Evolutionary conservation across 805 yeast species (phyloP).

Genomic region (Kodamaea kakaduensis): DNA sequence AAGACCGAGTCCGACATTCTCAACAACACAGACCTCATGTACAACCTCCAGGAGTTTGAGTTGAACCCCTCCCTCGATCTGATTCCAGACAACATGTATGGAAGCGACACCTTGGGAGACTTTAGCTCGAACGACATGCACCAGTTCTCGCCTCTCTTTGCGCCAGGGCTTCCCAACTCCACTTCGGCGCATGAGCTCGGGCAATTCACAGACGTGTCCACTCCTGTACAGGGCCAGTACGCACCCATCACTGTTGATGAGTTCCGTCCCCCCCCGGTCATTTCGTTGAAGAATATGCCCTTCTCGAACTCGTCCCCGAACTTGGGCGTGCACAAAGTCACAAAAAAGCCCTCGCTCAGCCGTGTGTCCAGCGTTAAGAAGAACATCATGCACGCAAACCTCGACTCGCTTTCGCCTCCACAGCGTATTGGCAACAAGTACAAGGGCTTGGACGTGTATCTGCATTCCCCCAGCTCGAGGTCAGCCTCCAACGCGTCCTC

Average conservation of each 20-base stretch:
- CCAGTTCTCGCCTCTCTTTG: constrained; percentile 5
- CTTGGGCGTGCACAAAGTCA: constrained; percentile 12
- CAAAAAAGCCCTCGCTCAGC: constrained; percentile 17
- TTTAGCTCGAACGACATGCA: constrained; percentile 1
- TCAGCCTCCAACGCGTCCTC: constrained; percentile 14
- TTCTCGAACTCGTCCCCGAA: constrained; percentile 8
- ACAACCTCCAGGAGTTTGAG: constrained; percentile 23
- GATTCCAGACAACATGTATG: constrained; percentile 20
- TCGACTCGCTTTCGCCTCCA: constrained; percentile 11
- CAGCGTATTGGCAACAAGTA: constrained; percentile 17
- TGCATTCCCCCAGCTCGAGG: constrained; percentile 12
- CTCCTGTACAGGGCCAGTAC: constrained; percentile 11
- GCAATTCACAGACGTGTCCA: constrained; percentile 16
- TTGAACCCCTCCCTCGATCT: constrained; percentile 26
- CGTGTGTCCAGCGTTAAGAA: constrained; percentile 17
- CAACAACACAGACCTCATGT: constrained; percentile 17
- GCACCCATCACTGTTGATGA: constrained; percentile 8
- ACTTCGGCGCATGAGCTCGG: constrained; percentile 11
- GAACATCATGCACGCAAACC: constrained; percentile 13
- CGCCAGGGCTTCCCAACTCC: constrained; percentile 7
- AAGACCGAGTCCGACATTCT: constrained; percentile 17
- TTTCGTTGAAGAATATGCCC: constrained; percentile 9
- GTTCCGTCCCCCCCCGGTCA: constrained; percentile 9
- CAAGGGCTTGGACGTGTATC: constrained; percentile 17
- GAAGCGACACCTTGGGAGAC: constrained; percentile 1